A percentile compares a stretch with the other conserved stretches of the same genome.
These are phyloP conservation scores for Colletotrichum sp. DNA, from an alignment of 2,329 filamentous ascomycete species.

Conservation along the genomic window DNA sequence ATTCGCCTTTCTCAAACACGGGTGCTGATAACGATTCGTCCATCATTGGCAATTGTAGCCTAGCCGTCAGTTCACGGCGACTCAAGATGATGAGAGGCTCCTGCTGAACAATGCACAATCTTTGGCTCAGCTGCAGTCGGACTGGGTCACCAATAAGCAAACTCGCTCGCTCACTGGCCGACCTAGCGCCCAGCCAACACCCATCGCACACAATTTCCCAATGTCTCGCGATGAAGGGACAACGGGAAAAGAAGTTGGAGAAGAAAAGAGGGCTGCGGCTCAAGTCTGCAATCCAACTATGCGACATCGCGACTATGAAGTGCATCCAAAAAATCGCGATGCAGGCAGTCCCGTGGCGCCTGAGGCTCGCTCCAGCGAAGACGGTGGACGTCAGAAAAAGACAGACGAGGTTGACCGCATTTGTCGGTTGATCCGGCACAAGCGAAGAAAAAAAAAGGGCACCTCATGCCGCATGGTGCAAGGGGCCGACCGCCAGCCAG, in stretches of 20 bases:
- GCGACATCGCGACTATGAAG: background rate
- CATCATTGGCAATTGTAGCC: background rate
- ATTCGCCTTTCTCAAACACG: background rate
- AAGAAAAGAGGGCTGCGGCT: background rate
- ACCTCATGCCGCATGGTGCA: conserved; percentile 8
- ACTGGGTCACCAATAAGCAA: background rate
- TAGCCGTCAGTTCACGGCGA: background rate
- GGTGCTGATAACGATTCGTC: background rate
- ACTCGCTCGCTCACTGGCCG: background rate
- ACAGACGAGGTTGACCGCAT: conserved; percentile 17
- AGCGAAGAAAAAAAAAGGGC: background rate
- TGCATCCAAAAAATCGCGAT: background rate
- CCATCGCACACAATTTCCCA: background rate
- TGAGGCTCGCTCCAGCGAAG: background rate
- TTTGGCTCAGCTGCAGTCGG: background rate
- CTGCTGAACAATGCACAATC: background rate
- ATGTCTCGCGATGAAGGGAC: background rate
- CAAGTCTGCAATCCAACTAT: background rate
- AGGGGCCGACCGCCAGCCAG: conserved; percentile 6
- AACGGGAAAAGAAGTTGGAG: background rate
- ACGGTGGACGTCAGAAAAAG: conserved; percentile 10
- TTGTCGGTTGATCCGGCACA: conserved; percentile 20
- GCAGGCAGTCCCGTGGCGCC: background rate
- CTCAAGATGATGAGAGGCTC: background rate
- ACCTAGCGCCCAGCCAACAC: background rate